Percentiles rank a stretch among this genome's conserved stretches.
These are phyloP conservation scores for Elsinoe arachidis DNA, from an alignment of 2,329 filamentous ascomycete genomes.

Conservation along the genomic window DNA sequence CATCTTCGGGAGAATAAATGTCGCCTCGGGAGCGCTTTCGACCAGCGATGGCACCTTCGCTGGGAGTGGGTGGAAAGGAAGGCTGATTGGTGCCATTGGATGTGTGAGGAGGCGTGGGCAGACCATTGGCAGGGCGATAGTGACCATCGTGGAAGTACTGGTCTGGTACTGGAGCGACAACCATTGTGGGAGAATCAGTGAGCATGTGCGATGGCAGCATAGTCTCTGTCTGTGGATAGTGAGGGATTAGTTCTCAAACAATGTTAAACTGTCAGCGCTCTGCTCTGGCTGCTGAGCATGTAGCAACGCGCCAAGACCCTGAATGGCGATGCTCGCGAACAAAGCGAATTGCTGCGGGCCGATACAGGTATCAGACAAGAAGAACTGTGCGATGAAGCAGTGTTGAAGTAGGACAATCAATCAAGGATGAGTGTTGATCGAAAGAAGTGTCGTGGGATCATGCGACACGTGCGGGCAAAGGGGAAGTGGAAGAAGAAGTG, in stretches of 20 bases:
- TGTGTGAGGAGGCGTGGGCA: constrained; percentile 15
- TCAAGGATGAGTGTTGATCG: background rate
- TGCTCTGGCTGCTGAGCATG: background rate
- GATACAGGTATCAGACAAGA: background rate
- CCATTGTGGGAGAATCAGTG: constrained; percentile 39
- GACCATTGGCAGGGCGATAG: constrained; percentile 21
- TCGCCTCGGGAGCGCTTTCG: constrained; percentile 72
- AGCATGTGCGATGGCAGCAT: constrained; percentile 30
- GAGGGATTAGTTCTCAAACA: constrained; percentile 2
- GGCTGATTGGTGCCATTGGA: constrained; percentile 21
- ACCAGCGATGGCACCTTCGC: constrained; percentile 41
- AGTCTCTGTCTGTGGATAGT: constrained; percentile 15
- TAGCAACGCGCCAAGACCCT: constrained; percentile 4
- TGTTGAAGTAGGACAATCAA: background rate
- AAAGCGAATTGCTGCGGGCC: constrained; percentile 2
- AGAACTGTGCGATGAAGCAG: background rate
- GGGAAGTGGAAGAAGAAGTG: constrained; percentile 1
- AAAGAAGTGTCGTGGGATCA: background rate
- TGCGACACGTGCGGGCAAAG: background rate
- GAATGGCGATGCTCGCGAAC: background rate
- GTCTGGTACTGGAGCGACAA: constrained; percentile 34
- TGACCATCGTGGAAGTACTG: constrained; percentile 26
- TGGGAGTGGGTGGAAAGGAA: constrained; percentile 22
- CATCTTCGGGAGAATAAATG: constrained; percentile 50
- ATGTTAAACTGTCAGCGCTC: background rate